Base-by-base conservation (phyloP, 345 rosid genomes). In the Mercurialis annua region DNA sequence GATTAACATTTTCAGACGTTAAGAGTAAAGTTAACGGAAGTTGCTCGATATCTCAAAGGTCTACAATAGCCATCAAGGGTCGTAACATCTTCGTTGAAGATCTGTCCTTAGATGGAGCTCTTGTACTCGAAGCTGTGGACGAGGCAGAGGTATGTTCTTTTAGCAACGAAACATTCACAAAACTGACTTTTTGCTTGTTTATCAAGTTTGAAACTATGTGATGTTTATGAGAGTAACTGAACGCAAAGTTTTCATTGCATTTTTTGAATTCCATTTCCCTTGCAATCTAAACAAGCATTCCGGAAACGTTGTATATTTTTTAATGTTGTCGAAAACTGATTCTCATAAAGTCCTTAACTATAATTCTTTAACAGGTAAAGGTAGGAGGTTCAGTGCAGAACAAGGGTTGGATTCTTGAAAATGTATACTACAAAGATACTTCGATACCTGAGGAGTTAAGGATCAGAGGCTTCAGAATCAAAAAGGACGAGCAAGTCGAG, bases 71-170 rank as follows among this genome's bases (percentile, higher is more conserved):
- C 65, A 78, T 91, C n/a, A 82, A 73, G 59, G 99, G 99, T 52
- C 75, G 71, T 12, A 77, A 86, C 69, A 77, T 89, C 26, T 40
- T 74, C 34, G 60, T 91, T 0, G 79, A 87, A 67, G 83, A 83
- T 73, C 86, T 93, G 48, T 80, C 80, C 72, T 75, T 93, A 80
- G 95, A 91, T 24, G 99, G 99, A 67, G 81, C 96, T 64, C 85
- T 91, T 43, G 66, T 89, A 40, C n/a, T 93, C 48, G 84, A 86
- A 10, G 72, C 96, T 58, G 70, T 76, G 54, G 95, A 93, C 38
- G 88, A 75, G 30, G 92, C 99, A 21, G 89, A 86, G 97, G 99
- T 93, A 84, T 73, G 50, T 20, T 7, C 7, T 59, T 18, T 59
- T 21, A 14, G 16, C 63, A 5, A 27, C 21, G 54, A 50, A 50